phyloP scores from a whole-genome alignment of 148 eudicot genomes.

The Dysphania ambrosioides region DNA sequence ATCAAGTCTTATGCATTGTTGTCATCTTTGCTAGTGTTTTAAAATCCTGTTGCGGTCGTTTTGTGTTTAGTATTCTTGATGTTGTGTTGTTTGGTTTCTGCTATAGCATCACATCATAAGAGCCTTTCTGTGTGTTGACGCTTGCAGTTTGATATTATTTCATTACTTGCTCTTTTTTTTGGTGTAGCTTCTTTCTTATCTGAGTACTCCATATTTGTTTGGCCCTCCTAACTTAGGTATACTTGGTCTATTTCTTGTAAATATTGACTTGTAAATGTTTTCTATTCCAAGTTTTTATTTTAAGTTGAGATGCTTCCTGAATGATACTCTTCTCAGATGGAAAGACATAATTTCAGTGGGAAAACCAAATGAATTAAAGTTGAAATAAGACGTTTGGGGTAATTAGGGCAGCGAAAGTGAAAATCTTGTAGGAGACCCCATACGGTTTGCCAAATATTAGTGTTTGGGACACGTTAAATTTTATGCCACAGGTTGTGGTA shows the following conservation, averaged over 20 bases:
- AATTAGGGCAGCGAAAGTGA: not conserved
- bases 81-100: not conserved
- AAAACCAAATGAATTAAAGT: not conserved
- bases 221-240: not conserved
- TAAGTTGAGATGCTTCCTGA: not conserved
- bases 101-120: not conserved
- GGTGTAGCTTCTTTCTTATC: not conserved
- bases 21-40: not conserved
- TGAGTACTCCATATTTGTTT: not conserved
- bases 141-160: conserved; percentile 5
- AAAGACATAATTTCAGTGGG: not conserved
- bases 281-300: conserved; percentile 9
- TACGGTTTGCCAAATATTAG: not conserved
- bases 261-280: conserved; percentile 24
- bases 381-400: not conserved
- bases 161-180: not conserved
- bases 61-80: not conserved
- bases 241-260: conserved; percentile 26
- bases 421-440: not conserved
- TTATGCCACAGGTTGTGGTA: not conserved
- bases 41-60: not conserved
- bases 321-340: not conserved
- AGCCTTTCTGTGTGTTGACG: not conserved
- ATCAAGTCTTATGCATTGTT: not conserved
- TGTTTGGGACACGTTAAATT: not conserved